Conservation (phyloP, 495 filamentous ascomycete genomes). For the Gamarada debralockiae region DNA sequence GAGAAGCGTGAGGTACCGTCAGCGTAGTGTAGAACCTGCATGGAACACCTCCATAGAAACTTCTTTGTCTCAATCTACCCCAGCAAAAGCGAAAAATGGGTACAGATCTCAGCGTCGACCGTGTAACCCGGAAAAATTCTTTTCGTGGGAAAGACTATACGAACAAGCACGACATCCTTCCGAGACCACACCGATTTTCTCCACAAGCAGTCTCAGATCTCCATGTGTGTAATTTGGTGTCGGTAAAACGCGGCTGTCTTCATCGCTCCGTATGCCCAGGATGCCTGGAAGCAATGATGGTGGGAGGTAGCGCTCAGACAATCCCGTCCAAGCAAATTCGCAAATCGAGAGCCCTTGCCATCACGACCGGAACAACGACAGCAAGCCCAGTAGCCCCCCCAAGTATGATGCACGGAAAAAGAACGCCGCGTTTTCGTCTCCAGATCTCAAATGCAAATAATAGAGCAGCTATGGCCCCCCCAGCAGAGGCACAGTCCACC, state of each 20-base stretch:
- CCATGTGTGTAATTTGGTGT: too few relatives aligned
- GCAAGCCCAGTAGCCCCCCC: neutral
- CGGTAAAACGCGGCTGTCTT: too few relatives aligned
- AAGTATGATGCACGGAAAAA: neutral
- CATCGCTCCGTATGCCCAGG: neutral
- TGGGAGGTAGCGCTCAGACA: conserved; percentile 13
- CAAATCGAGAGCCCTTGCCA: neutral
- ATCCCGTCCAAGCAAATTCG: conserved; percentile 17
- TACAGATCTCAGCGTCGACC: neutral
- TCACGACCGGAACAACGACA: neutral
- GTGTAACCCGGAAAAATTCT: neutral
- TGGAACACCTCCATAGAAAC: too few relatives aligned
- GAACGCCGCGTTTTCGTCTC: conserved; percentile 10
- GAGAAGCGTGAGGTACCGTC: too few relatives aligned
- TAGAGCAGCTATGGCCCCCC: neutral
- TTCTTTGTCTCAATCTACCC: too few relatives aligned
- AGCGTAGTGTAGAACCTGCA: too few relatives aligned
- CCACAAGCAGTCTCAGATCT: too few relatives aligned
- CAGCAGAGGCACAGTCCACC: neutral
- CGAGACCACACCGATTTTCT: too few relatives aligned
- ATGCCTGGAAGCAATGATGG: neutral
- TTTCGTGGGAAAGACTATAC: too few relatives aligned
- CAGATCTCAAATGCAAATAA: conserved; percentile 6
- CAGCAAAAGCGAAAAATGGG: too few relatives aligned
- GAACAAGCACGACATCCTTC: too few relatives aligned